A percentile compares a stretch with the other conserved stretches of the same genome.
phyloP scores from a whole-genome alignment of 2,329 filamentous ascomycete genomes.

The Stachybotrys elegans region DNA sequence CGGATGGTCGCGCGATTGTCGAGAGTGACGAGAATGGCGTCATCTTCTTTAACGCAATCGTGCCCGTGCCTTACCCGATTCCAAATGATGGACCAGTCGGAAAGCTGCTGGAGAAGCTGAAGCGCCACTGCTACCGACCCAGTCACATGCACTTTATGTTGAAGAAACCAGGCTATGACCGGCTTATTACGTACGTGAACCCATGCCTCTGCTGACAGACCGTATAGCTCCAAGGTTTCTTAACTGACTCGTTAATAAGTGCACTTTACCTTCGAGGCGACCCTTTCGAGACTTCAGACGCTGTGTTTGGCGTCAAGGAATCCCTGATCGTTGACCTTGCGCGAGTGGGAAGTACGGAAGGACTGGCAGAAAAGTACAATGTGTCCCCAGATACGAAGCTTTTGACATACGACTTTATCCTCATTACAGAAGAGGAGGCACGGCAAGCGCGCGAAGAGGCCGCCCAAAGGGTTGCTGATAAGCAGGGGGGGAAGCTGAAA shows the following conservation, averaged over 20 bases:
- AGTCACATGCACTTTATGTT: slow-evolving; percentile 89
- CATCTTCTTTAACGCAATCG: slow-evolving; percentile 79
- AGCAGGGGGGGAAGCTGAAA: too few species aligned
- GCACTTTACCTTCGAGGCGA: slow-evolving; percentile 74
- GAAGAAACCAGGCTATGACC: slow-evolving; percentile 71
- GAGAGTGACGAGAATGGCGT: slow-evolving; percentile 19
- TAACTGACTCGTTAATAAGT: too few species aligned
- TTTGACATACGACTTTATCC: slow-evolving; percentile 70
- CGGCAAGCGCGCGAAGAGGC: too few species aligned
- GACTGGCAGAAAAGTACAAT: slow-evolving; percentile 57
- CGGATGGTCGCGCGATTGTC: slow-evolving; percentile 24
- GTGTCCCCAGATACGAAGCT: slow-evolving; percentile 60
- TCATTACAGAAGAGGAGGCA: too few species aligned
- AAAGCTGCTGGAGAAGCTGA: slow-evolving; percentile 57
- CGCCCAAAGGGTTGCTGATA: too few species aligned
- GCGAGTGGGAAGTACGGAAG: too few species aligned
- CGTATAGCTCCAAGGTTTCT: neutral
- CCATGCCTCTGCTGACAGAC: neutral
- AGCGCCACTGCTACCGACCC: slow-evolving; percentile 73
- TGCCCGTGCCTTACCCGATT: slow-evolving; percentile 81
- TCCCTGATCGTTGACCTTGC: slow-evolving; percentile 65
- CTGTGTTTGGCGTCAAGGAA: slow-evolving; percentile 83
- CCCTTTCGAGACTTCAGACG: slow-evolving; percentile 77
- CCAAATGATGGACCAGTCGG: slow-evolving; percentile 82
- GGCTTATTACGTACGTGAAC: slow-evolving; percentile 69